These are phyloP conservation scores for Pouteria glomerata DNA, from an alignment of 148 eudicot species.

Conservation along the genomic window DNA sequence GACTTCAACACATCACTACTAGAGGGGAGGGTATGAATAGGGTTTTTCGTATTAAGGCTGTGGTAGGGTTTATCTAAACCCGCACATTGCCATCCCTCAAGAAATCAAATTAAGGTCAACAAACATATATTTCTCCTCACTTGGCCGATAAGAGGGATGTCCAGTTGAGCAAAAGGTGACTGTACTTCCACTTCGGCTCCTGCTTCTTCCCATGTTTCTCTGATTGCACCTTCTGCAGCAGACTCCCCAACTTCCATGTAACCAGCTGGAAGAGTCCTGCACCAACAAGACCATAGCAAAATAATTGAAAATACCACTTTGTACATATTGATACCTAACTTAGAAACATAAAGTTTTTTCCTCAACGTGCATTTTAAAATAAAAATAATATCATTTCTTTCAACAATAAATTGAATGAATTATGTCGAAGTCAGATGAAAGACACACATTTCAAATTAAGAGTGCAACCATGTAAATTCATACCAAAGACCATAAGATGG, in stretches of 20 bases:
- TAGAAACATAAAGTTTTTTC: background rate
- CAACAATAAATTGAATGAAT: background rate
- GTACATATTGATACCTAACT: background rate
- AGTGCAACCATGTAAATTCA: slow-evolving; percentile 16
- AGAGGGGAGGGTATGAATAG: too few species aligned
- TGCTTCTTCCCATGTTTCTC: slow-evolving; percentile 96
- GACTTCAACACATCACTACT: too few species aligned
- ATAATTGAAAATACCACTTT: background rate
- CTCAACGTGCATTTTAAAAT: background rate
- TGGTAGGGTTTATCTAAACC: too few species aligned
- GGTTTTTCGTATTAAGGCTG: too few species aligned
- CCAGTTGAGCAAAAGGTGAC: slow-evolving; percentile 87
- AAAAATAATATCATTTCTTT: background rate
- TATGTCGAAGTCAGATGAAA: background rate
- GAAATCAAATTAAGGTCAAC: background rate
- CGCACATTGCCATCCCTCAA: too few species aligned
- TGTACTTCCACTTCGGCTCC: slow-evolving; percentile 79
- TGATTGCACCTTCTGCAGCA: slow-evolving; percentile 86
- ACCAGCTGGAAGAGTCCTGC: slow-evolving; percentile 98
- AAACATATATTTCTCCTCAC: slow-evolving; percentile 34
- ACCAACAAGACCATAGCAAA: background rate
- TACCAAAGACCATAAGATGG: slow-evolving; percentile 96
- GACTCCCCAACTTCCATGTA: slow-evolving; percentile 98
- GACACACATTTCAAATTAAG: background rate
- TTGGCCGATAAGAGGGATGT: slow-evolving; percentile 98